A percentile compares a stretch with the other conserved stretches of the same genome.
Conservation (phyloP, 1,139 yeast species). For the Hanseniaspora sp. region DNA sequence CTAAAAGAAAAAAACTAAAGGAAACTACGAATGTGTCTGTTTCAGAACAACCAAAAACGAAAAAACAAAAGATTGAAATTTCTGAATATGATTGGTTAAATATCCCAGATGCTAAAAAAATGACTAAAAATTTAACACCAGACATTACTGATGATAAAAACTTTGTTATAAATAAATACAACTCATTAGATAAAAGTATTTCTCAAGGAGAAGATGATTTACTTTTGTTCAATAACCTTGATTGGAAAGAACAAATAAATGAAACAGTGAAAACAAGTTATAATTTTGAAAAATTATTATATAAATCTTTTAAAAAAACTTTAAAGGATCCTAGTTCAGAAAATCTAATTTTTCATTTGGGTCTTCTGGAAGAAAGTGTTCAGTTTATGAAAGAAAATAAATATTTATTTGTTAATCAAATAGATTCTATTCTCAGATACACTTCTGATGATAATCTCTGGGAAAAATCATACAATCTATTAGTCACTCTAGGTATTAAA, state of each 20-base stretch:
- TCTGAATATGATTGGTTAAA: constrained; percentile 67
- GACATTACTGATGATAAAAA: constrained; percentile 49
- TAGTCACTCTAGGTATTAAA: neutral
- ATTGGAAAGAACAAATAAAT: constrained; percentile 21
- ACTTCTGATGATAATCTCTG: neutral
- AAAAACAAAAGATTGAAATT: constrained; percentile 48
- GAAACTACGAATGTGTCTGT: constrained; percentile 22
- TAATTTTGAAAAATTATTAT: neutral
- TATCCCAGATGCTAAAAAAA: constrained; percentile 77
- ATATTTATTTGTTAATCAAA: neutral
- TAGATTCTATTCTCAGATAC: constrained; percentile 6
- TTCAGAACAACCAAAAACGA: constrained; percentile 45
- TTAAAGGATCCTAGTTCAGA: neutral
- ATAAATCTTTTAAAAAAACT: constrained; percentile 1
- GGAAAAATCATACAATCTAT: neutral
- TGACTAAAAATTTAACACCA: constrained; percentile 50
- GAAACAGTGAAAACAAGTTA: neutral
- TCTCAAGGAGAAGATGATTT: constrained; percentile 27
- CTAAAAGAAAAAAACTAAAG: constrained; percentile 22
- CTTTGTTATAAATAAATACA: constrained; percentile 41
- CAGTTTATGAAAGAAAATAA: neutral
- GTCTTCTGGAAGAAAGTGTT: neutral
- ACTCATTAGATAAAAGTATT: constrained; percentile 30
- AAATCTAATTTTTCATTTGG: constrained; percentile 4
- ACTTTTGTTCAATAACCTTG: constrained; percentile 28